These are phyloP conservation scores for Westerdykella aurantiaca DNA, from an alignment of 2,329 filamentous ascomycete genomes.

Conservation along the genomic window DNA sequence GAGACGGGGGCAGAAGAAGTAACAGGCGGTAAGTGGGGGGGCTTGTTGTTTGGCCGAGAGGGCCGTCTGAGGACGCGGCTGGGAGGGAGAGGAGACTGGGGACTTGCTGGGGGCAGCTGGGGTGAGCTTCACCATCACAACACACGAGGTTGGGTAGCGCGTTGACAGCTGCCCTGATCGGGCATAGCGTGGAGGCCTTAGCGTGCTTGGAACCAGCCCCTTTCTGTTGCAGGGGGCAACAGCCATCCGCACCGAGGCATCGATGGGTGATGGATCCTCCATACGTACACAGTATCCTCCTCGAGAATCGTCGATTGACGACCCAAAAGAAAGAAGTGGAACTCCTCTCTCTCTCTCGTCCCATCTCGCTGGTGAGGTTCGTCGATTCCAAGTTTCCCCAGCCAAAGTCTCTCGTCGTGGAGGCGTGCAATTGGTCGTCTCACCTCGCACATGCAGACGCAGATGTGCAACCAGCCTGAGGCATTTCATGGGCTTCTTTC, in stretches of 20 bases:
- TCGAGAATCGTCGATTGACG: too few relatives aligned
- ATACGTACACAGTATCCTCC: too few relatives aligned
- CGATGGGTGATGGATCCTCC: not conserved
- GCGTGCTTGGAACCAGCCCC: constrained; percentile 20
- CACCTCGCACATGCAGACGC: too few relatives aligned
- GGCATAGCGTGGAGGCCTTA: constrained; percentile 16
- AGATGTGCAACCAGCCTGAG: too few relatives aligned
- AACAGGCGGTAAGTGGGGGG: constrained; percentile 26
- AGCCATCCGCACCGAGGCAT: constrained; percentile 2
- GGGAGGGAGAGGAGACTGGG: constrained; percentile 2
- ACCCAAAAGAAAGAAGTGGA: too few relatives aligned
- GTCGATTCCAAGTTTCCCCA: too few relatives aligned
- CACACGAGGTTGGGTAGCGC: constrained; percentile 5
- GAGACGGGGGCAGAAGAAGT: constrained; percentile 30
- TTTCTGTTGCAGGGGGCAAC: constrained; percentile 10
- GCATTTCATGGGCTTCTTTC: not conserved
- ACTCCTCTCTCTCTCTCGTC: too few relatives aligned
- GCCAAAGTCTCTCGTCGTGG: not conserved
- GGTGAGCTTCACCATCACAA: constrained; percentile 6
- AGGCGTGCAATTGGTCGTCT: not conserved
- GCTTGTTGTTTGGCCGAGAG: constrained; percentile 21
- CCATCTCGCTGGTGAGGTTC: too few relatives aligned
- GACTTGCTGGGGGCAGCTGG: constrained; percentile 4
- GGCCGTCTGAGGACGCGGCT: constrained; percentile 15
- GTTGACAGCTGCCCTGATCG: constrained; percentile 18